Evolutionary conservation across 768 basidiomycete species (phyloP), one percentile per base, ranked within the genome.

Genomic region (Psilocybe sp.): DNA sequence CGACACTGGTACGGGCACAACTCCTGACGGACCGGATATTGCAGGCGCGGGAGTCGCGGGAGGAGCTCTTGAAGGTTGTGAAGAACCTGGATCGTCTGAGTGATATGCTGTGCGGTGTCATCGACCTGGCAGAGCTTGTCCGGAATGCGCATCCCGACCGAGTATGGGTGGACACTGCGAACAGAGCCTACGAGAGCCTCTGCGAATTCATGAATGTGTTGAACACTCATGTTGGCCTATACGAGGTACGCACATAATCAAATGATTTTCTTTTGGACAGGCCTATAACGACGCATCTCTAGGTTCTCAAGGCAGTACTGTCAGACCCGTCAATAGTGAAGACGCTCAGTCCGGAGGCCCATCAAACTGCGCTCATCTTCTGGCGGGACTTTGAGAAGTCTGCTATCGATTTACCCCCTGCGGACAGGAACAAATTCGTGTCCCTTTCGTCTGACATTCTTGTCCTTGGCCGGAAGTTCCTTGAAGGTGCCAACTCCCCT

Each of bases 131-230:
- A 45, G 97, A 99, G 66, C 79, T 97, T 44, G 78, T 99, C 23
- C 81, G 95, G 54, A 95, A 96, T 63, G 86, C 92, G 0, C 95
- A 98, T 72, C 94, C 96, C 1, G 92, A 97, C 63, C 72, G 75
- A 20, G 61, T 68, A 40, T 98, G 96, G 95, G 78, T 91, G 13
- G 77, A 82, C 13, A 86, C 86, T 44, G 91, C 91, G 40, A 91
- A 97, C 63, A 76, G 79, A 53, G 88, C 89, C 38, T 98, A 98
- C 66, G 94, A 93, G 67, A 82, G 80, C 53, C 74, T 98, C 54
- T 98, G 93, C 72, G 90, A 94, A 70, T 95, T 89, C 67, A 98
- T 99, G 95, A 98, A 98, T 67, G 84, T 91, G 40, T 74, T 98
- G 51, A 99, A 99, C 68, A 98, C 95, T 31, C 79, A 98, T 72